Evolutionary conservation across 2,329 filamentous ascomycete species (phyloP).

Genomic region (Talaromyces sp.): DNA sequence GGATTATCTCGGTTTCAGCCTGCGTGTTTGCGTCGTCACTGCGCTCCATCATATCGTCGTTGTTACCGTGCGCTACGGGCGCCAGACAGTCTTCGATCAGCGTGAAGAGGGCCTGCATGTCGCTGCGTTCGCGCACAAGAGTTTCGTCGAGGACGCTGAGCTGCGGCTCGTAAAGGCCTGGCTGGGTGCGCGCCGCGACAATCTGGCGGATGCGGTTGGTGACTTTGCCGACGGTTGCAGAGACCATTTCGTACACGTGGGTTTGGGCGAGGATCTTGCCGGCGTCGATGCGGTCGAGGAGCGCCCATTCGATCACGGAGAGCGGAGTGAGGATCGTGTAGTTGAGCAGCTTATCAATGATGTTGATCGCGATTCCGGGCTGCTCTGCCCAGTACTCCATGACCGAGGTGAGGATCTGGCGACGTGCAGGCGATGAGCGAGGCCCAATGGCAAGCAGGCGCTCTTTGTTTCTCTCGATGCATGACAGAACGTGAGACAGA

Average conservation of each 20-base stretch:
- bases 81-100: constrained; percentile 72
- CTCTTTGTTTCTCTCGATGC: constrained; percentile 91
- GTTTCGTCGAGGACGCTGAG: constrained; percentile 60
- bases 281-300: constrained; percentile 60
- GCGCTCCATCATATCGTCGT: constrained; percentile 69
- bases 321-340: constrained; percentile 88
- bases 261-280: constrained; percentile 65
- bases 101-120: constrained; percentile 74
- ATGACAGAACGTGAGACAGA: constrained; percentile 89
- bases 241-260: constrained; percentile 84
- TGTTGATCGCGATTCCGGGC: constrained; percentile 83
- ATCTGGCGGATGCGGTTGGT: constrained; percentile 81
- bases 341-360: constrained; percentile 94
- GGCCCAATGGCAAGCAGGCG: constrained; percentile 74
- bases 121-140: constrained; percentile 61
- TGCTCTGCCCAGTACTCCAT: constrained; percentile 92
- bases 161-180: constrained; percentile 50
- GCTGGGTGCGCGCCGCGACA: constrained; percentile 56
- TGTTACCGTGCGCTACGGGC: constrained; percentile 65
- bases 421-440: constrained; percentile 67
- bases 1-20: constrained; percentile 60
- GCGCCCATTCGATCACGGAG: constrained; percentile 83
- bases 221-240: constrained; percentile 84
- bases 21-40: constrained; percentile 39
- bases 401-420: constrained; percentile 85